Conservation (phyloP, 1,139 yeast species). For the Lodderomyces margitis region DNA sequence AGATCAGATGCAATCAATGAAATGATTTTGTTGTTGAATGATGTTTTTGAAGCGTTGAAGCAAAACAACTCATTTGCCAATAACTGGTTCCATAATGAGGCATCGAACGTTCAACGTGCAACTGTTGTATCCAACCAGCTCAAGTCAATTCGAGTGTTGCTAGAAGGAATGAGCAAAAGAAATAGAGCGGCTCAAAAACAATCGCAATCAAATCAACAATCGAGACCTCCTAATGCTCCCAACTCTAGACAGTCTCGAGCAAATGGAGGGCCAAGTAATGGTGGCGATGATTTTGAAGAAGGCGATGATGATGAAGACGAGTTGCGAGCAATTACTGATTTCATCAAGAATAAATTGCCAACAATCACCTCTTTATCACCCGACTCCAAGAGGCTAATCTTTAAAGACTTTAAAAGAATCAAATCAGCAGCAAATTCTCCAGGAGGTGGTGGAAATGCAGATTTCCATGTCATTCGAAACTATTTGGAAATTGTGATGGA, state of each 20-base stretch:
- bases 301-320: constrained; percentile 49
- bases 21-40: constrained; percentile 34
- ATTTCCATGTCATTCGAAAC: constrained; percentile 68
- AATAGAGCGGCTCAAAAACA: constrained; percentile 6
- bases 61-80: constrained; percentile 35
- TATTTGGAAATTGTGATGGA: constrained; percentile 71
- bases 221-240: constrained; percentile 5
- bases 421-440: constrained; percentile 47
- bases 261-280: constrained; percentile 9
- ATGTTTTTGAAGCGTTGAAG: constrained; percentile 33
- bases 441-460: constrained; percentile 57
- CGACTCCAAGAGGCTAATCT: constrained; percentile 58
- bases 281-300: constrained; percentile 24
- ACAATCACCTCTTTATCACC: constrained; percentile 31
- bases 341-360: constrained; percentile 48
- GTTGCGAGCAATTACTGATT: constrained; percentile 39
- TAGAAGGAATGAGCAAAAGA: constrained; percentile 49
- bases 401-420: constrained; percentile 64
- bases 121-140: constrained; percentile 61
- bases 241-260: not conserved
- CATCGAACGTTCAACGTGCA: constrained; percentile 54
- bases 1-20: constrained; percentile 33
- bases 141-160: constrained; percentile 51
- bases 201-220: constrained; percentile 4
- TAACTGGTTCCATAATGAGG: constrained; percentile 49